Base-by-base conservation (phyloP, 306 rosid genomes). In the Prunus campanulata region DNA sequence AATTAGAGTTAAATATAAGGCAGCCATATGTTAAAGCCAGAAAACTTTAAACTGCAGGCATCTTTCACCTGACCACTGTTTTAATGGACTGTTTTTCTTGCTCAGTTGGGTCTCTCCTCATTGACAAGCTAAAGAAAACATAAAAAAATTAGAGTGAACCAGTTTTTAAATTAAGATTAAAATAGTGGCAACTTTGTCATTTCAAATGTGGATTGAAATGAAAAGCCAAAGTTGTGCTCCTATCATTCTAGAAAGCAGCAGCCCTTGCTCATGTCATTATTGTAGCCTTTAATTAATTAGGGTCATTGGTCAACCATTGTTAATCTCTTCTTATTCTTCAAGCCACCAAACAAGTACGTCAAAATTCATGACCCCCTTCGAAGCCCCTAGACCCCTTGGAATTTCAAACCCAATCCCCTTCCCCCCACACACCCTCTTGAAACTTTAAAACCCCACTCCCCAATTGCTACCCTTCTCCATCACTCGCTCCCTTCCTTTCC, bases 241-340 rank as follows among this genome's bases (percentile, higher is more conserved):
- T 73, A 1, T 0, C 15, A 22, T 81, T 81, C 84, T 75, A 75
- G 84, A 72, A 80, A 44, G 57, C 20, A 25, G 67, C 52, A 24
- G 74, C 18, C 60, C 12, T 51, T 16, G 30, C 29, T 10, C 3
- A 6, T 2, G 2, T 25, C 52, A 66, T 68, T 49, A 29, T 55
- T 24, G 19, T 14, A 6, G 25, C 75, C 20, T 54, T 39, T 7
- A 39, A 39, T 39, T 54, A 12, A 22, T n/a, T 20, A 10, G 3
- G 57, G 32, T 68, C 47, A 74, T 69, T 10, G 61, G 84, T 80
- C 83, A 61, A 80, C 30, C 18, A 24, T 6, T 47, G 35, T 27
- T 32, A 4, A 9, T 10, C 25, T 27, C 19, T 22, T 24, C 12
- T 51, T 55, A 32, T 22, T 15, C 48, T 13, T 16, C 77, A 75